A percentile compares a stretch with the other conserved stretches of the same genome.
Conservation (phyloP, 2,329 filamentous ascomycete species). For the Epichloe sp. region DNA sequence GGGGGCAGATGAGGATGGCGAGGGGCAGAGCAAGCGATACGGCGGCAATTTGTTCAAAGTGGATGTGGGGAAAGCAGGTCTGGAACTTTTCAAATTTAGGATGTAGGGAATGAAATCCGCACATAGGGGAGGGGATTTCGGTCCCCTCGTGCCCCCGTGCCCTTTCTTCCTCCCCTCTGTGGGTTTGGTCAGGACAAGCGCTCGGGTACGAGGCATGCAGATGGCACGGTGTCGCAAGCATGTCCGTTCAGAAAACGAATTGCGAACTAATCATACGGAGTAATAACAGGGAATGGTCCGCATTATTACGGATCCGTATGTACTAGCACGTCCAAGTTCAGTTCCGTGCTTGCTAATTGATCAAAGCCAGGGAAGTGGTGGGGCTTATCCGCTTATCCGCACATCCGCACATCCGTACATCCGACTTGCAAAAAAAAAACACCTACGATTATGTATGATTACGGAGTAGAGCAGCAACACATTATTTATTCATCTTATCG, state of each 20-base stretch:
- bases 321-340: not conserved
- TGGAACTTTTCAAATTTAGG: constrained; percentile 52
- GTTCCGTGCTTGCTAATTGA: not conserved
- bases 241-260: not conserved
- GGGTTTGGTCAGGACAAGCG: too few species aligned
- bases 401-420: too few species aligned
- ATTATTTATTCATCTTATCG: too few species aligned
- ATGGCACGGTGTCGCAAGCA: constrained; percentile 1
- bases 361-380: not conserved
- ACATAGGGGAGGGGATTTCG: too few species aligned
- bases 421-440: too few species aligned
- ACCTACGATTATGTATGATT: too few species aligned
- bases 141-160: too few species aligned
- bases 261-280: not conserved
- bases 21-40: constrained; percentile 45
- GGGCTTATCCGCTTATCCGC: not conserved
- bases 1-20: constrained; percentile 52
- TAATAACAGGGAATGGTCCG: too few species aligned
- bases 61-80: constrained; percentile 59
- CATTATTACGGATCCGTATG: too few species aligned
- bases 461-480: too few species aligned
- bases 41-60: constrained; percentile 64
- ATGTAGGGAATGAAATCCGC: constrained; percentile 17
- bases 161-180: too few species aligned
- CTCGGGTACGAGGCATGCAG: not conserved